Conservation (phyloP, 106 monocot species). For the Phalaenopsis aphrodite region DNA sequence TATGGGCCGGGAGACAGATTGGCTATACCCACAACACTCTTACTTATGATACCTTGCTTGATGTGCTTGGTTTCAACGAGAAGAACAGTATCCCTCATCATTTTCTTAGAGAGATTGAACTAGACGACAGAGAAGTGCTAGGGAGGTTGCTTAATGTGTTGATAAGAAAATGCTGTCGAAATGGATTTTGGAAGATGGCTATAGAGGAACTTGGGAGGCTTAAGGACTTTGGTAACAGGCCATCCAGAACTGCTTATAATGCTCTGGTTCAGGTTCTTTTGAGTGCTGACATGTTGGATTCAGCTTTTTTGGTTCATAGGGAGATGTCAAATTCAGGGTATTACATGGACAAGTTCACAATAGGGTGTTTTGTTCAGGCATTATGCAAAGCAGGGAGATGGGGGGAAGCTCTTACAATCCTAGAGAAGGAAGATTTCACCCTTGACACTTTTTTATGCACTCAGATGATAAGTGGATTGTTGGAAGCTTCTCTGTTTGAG, state of each 20-base stretch:
- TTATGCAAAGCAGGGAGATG: constrained; percentile 80
- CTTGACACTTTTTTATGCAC: constrained; percentile 77
- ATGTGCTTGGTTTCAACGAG: constrained; percentile 46
- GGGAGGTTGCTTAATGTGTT: constrained; percentile 73
- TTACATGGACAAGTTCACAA: constrained; percentile 51
- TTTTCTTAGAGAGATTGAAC: constrained; percentile 57
- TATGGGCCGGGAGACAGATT: constrained; percentile 84
- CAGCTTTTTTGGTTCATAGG: constrained; percentile 64
- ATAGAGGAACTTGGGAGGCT: constrained; percentile 81
- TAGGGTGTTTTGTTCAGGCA: constrained; percentile 60
- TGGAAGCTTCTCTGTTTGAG: constrained; percentile 89
- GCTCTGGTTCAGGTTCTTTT: constrained; percentile 65
- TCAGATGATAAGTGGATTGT: constrained; percentile 81
- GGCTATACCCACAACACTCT: constrained; percentile 59
- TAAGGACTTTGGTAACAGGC: constrained; percentile 75
- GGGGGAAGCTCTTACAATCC: constrained; percentile 71
- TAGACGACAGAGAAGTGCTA: constrained; percentile 77
- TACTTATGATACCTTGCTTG: constrained; percentile 51
- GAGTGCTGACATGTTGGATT: constrained; percentile 56
- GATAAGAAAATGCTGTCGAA: constrained; percentile 61
- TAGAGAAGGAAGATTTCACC: constrained; percentile 70
- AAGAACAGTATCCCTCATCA: constrained; percentile 32
- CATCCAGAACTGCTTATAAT: constrained; percentile 62
- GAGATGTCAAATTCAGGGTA: constrained; percentile 75
- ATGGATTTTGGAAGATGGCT: constrained; percentile 66